These are phyloP conservation scores for Moesziomyces sp. DNA, from an alignment of 1,284 basidiomycete genomes.

Conservation along the genomic window DNA sequence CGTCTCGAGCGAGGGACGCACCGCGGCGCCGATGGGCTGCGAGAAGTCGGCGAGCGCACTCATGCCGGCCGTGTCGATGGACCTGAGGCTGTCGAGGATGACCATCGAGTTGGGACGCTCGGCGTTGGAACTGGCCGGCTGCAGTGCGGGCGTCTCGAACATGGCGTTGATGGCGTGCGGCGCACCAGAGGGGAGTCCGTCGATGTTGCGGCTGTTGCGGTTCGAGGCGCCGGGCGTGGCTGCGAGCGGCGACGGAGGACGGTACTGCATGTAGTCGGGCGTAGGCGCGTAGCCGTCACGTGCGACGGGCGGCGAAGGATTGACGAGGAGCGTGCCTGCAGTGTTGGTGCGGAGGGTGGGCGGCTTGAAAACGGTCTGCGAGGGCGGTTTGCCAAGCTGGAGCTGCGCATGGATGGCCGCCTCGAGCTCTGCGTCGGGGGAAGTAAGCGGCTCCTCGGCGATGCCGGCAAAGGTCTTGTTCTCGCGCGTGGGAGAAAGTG, in stretches of 20 bases:
- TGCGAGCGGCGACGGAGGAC: constrained; percentile 36
- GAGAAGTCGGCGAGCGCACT: constrained; percentile 26
- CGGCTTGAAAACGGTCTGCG: constrained; percentile 32
- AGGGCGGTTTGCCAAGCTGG: constrained; percentile 7
- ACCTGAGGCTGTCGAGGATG: constrained; percentile 44
- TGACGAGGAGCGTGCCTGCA: constrained; percentile 54
- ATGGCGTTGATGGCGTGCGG: constrained; percentile 47
- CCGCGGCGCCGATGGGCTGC: constrained; percentile 33
- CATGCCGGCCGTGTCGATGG: constrained; percentile 43
- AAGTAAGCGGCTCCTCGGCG: constrained; percentile 37
- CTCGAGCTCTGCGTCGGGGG: constrained; percentile 22
- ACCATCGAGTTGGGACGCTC: constrained; percentile 59
- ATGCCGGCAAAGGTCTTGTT: constrained; percentile 40
- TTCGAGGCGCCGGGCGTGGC: constrained; percentile 18
- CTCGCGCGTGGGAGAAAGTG: constrained; percentile 12
- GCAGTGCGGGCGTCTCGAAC: constrained; percentile 36
- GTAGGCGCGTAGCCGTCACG: constrained; percentile 15
- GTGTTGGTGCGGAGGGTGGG: constrained; percentile 53
- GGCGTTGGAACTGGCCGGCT: not conserved
- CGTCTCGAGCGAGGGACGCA: constrained; percentile 77
- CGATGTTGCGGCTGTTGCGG: constrained; percentile 55
- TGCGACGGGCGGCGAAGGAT: constrained; percentile 41
- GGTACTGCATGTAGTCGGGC: constrained; percentile 53
- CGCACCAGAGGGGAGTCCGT: constrained; percentile 48
- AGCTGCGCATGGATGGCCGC: constrained; percentile 39